Percentiles rank a stretch among this genome's conserved stretches.
Conservation (phyloP, 2,329 filamentous ascomycete species). For the Phoma sp. region DNA sequence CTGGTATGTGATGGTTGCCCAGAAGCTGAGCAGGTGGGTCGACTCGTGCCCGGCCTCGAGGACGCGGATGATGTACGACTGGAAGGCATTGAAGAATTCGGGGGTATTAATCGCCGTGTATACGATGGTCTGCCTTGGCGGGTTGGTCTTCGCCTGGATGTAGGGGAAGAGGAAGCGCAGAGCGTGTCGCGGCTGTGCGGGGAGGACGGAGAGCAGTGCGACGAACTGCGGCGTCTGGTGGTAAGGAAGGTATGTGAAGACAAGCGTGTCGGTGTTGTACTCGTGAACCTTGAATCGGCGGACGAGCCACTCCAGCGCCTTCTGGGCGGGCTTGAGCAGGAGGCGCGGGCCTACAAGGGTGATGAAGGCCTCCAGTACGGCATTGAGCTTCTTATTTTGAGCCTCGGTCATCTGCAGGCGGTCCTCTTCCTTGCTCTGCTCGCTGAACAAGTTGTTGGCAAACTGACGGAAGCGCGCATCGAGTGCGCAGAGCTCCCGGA, state of each 20-base stretch:
- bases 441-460: conserved; percentile 82
- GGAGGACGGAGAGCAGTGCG: conserved; percentile 85
- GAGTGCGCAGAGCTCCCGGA: conserved; percentile 86
- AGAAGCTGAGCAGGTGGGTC: conserved; percentile 81
- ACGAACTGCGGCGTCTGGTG: conserved; percentile 85
- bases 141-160: conserved; percentile 74
- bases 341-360: conserved; percentile 77
- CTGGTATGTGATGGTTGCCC: conserved; percentile 87
- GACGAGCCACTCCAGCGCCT: conserved; percentile 93
- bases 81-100: conserved; percentile 76
- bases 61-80: conserved; percentile 77
- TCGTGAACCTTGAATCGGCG: conserved; percentile 93
- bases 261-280: conserved; percentile 77
- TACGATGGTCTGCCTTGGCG: conserved; percentile 81
- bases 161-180: conserved; percentile 90
- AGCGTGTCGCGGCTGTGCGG: conserved; percentile 72
- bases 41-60: conserved; percentile 76
- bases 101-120: conserved; percentile 81
- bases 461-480: conserved; percentile 81
- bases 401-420: conserved; percentile 79
- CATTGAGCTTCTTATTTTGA: conserved; percentile 83
- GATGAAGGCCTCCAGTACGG: conserved; percentile 80
- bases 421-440: conserved; percentile 89
- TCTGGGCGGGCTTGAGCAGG: conserved; percentile 84
- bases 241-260: conserved; percentile 91